A percentile compares a stretch with the other conserved stretches of the same genome.
These are phyloP conservation scores for Gonium pectorale DNA, from an alignment of 139 green algal genomes.

Conservation along the genomic window DNA sequence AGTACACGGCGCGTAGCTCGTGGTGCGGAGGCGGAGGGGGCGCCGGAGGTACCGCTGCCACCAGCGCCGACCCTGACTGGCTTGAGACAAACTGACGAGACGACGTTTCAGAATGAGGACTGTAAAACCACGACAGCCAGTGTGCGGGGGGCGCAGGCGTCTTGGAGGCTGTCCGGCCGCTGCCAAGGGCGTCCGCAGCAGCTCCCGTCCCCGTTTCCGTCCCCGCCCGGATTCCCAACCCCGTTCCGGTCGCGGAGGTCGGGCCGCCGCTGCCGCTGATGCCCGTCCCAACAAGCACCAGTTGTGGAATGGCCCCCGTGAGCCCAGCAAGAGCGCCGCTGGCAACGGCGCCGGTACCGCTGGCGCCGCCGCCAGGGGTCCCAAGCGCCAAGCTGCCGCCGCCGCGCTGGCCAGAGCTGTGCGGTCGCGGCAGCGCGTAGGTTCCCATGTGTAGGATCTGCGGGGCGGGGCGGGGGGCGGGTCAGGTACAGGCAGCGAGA, in stretches of 20 bases:
- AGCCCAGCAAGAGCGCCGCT: not conserved
- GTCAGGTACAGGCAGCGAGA: not conserved
- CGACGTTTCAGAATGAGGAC: not conserved
- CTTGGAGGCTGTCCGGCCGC: no score
- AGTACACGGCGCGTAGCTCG: not conserved
- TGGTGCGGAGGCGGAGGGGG: not conserved
- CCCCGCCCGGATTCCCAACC: no score
- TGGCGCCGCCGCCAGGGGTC: no score
- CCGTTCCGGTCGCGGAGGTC: not conserved
- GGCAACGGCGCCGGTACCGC: not conserved
- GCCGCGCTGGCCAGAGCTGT: not conserved
- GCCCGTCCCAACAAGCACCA: not conserved
- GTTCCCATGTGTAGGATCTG: conserved; percentile 14
- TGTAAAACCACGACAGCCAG: not conserved
- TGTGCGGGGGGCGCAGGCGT: no score
- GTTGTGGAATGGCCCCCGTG: no score
- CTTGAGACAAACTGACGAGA: not conserved
- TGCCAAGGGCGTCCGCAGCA: not conserved
- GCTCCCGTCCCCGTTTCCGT: not conserved
- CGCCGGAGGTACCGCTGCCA: not conserved
- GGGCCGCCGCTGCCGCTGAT: not conserved
- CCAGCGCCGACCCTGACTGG: not conserved
- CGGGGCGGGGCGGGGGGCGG: not conserved
- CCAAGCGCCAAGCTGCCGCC: not conserved
- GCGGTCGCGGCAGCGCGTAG: not conserved